Base-by-base conservation (phyloP, 768 basidiomycete genomes). In the Pisolithus tinctorius region DNA sequence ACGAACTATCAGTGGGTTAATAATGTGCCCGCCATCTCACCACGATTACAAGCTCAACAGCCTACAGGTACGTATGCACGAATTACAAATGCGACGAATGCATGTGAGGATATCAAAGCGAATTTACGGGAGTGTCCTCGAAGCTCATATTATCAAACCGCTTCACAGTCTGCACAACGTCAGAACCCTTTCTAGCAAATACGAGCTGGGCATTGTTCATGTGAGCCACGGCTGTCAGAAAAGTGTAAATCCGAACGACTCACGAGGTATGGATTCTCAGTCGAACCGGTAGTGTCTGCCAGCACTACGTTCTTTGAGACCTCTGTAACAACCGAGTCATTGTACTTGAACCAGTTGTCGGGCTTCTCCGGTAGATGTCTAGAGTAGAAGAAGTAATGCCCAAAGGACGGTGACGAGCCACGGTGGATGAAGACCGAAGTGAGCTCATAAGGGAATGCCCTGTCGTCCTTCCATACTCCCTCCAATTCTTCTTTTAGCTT, bases 361-460 rank as follows among this genome's bases (percentile, higher is more conserved):
- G 84, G 84, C 23, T 81, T 69, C 45, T 81, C 79, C 1, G 93
- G 94, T 13, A 96, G 74, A 65, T 92, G 78, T 38, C 93, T 79
- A 49, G 93, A 90, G 66, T 95, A 96, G 69, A 97, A 91, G 75
- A 93, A 98, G 68, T 96, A 96, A 64, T 96, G 94, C 3, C 93
- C 93, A 71, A 83, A 93, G 6, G 86, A 87, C 2, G 90, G 84
- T 16, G 84, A 87, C 49, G 84, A 79, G 45, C 93, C 94, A 27
- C 94, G 85, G 67, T 98, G 94, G 53, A 97, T 87, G 73, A 92
- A 98, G 17, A 97, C 95, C 9, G 91, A 89, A 0, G 90, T 92
- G 41, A 98, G 77, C 62, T 96, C 91, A 64, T 96, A 98, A 29
- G 84, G 83, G 7, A 80, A 81, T 29, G 75, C 69, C 14, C 65